Evolutionary conservation across 768 basidiomycete species (phyloP).

Genomic region (Hygrocybe coccinea): DNA sequence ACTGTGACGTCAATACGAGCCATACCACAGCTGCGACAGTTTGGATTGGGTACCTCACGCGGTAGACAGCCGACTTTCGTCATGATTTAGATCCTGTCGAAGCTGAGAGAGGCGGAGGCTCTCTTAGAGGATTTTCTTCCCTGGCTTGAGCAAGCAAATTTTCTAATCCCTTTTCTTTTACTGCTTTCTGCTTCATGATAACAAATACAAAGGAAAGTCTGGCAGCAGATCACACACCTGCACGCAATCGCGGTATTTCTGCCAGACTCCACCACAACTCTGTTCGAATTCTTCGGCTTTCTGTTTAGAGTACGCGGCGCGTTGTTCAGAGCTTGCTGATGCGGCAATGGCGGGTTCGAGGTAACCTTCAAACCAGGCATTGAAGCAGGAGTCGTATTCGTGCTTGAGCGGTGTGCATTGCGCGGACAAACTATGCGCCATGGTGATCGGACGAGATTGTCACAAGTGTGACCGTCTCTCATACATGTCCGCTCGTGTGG

Average conservation of each 20-base stretch:
- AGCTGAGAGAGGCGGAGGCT: constrained; percentile 40
- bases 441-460: constrained; percentile 31
- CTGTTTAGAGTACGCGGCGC: constrained; percentile 58
- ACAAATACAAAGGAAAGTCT: neutral
- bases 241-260: constrained; percentile 73
- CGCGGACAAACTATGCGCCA: constrained; percentile 77
- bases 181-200: constrained; percentile 56
- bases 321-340: constrained; percentile 37
- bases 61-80: too few relatives aligned
- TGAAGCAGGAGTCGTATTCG: constrained; percentile 91
- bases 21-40: too few relatives aligned
- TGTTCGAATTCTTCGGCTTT: constrained; percentile 87
- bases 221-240: constrained; percentile 50
- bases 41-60: too few relatives aligned
- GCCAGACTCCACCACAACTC: constrained; percentile 82
- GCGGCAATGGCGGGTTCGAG: constrained; percentile 70
- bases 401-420: constrained; percentile 89
- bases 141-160: constrained; percentile 74
- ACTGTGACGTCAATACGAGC: too few relatives aligned
- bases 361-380: constrained; percentile 96
- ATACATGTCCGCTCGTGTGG: neutral
- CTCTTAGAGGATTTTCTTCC: constrained; percentile 70
- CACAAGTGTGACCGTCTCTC: too few relatives aligned
- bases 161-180: constrained; percentile 72
- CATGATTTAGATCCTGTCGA: too few relatives aligned